Conservation (phyloP, 768 basidiomycete genomes). For the Fibroporia radiculosa region DNA sequence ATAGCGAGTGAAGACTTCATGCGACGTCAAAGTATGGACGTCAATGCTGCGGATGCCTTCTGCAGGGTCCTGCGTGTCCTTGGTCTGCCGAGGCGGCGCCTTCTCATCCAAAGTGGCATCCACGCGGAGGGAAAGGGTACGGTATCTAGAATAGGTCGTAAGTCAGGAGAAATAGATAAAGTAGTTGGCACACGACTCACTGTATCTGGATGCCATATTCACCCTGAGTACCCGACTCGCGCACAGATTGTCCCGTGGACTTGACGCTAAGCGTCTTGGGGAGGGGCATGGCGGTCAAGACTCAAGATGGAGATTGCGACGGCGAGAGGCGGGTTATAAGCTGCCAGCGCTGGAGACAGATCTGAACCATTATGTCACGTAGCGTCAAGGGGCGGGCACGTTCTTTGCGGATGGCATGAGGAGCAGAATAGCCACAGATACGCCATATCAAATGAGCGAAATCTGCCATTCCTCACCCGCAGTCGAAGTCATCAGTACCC, state of each 20-base stretch:
- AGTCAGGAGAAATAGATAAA: too few species aligned
- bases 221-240: background rate
- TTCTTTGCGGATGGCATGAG: too few species aligned
- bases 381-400: too few species aligned
- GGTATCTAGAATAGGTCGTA: slow-evolving; percentile 22
- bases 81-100: slow-evolving; percentile 12
- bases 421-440: too few species aligned
- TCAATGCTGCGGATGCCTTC: slow-evolving; percentile 38
- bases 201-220: slow-evolving; percentile 1
- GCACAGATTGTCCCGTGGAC: background rate
- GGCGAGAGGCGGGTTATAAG: background rate
- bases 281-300: background rate
- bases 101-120: slow-evolving; percentile 18
- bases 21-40: slow-evolving; percentile 34
- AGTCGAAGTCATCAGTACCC: too few species aligned
- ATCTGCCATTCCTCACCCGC: background rate
- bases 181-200: too few species aligned
- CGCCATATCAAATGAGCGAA: background rate
- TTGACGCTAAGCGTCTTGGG: too few species aligned
- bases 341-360: too few species aligned
- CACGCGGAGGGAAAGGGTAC: slow-evolving; percentile 40
- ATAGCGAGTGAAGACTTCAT: slow-evolving; percentile 37
- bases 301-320: background rate
- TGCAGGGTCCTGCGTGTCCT: slow-evolving; percentile 24
- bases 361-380: too few species aligned